phyloP scores from a whole-genome alignment of 208 protist species.

The Leishmania arabica region DNA sequence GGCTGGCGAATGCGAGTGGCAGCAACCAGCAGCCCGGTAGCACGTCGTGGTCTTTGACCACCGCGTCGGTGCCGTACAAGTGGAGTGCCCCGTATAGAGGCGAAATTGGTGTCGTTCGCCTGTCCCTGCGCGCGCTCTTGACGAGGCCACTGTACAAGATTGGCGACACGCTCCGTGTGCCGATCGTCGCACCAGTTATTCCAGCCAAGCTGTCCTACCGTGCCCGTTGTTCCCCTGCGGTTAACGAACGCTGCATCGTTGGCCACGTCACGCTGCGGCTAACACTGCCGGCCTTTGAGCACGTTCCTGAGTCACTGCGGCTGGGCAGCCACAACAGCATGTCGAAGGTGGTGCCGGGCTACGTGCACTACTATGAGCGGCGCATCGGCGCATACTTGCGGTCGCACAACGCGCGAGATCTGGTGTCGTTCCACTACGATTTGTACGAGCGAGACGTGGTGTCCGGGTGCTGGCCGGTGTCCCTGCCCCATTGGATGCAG shows the following conservation, averaged over 20 bases:
- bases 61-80: neutral
- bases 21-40: neutral
- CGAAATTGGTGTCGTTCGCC: conserved; percentile 55
- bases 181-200: conserved; percentile 38
- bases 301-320: conserved; percentile 47
- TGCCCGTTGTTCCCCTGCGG: conserved; percentile 7
- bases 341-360: conserved; percentile 45
- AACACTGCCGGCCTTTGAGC: conserved; percentile 68
- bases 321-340: conserved; percentile 37
- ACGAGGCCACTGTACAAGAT: conserved; percentile 47
- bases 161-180: conserved; percentile 65
- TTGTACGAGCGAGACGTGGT: conserved; percentile 84
- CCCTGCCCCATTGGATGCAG: conserved; percentile 65
- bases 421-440: conserved; percentile 70
- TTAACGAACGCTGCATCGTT: conserved; percentile 39
- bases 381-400: conserved; percentile 64
- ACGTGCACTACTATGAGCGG: conserved; percentile 71
- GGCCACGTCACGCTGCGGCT: conserved; percentile 66
- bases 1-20: neutral
- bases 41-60: neutral
- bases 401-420: conserved; percentile 35
- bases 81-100: conserved; percentile 18
- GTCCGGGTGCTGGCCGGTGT: conserved; percentile 61
- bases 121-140: conserved; percentile 80
- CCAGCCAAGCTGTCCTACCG: conserved; percentile 12